Evolutionary conservation across 306 rosid genomes (phyloP), one percentile per base, ranked within the genome.

Genomic region (Vachellia pachyceras): DNA sequence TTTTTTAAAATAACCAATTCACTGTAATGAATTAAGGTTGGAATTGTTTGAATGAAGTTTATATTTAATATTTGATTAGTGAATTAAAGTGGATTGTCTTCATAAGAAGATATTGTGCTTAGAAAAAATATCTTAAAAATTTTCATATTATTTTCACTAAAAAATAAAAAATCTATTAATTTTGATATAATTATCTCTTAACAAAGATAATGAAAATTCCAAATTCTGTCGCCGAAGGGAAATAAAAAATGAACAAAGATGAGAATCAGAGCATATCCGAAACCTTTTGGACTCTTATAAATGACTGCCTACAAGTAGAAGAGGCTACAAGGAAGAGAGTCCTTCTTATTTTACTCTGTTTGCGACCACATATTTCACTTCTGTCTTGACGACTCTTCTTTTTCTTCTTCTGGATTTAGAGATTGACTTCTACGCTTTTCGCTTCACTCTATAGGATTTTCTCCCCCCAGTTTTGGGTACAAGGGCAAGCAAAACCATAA

Each of bases 361-460:
- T 5, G 73, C 46, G 10, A 55, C 82, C 54, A 41, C 76, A 78
- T 9, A 7, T 78, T 23, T 67, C 12, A 5, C 36, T 35, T 39
- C 14, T 41, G 68, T 68, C 66, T 10, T 25, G 3, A 60, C 66
- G 15, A 17, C 20, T 0, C 33, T 9, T 20, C 8, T 50, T 50
- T 25, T 57, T 57, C 35, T 20, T 10, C 50, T 9, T 20, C 6
- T 40, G 35, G 9, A 41, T 5, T 41, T 3, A 69, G 10, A 20
- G 74, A 41, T 20, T 69, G 37, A 22, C 52, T 69, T 22, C 37
- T n/a, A n/a, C 18, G 29, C 17, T 40, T 41, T 68, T 68, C 2
- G 33, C 33, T 20, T 18, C 49, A 67, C 15, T 60, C 20, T 69
- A 23, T 23, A 66, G 3, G 6, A 36, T 66, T 37, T 66, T 36